Base-by-base conservation (phyloP, 192 early-diverging fungal genomes). In the Allomyces macrogynus region DNA sequence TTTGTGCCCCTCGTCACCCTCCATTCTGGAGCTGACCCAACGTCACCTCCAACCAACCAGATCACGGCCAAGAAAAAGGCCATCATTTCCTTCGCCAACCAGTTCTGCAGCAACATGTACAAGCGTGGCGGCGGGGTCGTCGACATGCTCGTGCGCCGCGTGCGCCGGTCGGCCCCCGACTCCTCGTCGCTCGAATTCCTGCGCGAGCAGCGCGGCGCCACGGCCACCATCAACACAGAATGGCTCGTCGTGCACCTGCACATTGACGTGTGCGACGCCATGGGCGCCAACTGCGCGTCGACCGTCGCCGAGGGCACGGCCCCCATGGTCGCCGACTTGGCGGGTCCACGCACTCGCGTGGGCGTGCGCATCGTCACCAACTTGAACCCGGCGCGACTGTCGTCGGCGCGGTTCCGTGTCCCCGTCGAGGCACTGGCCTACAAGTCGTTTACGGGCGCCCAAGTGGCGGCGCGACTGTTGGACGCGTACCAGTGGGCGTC, bases 221-320 rank as follows among this genome's bases (percentile, higher is more conserved):
- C 32, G 62, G 54, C 64, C 7, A 69, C 64, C 5, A 60, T 32
- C 22, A 68, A 64, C 49, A 72, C 65, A 18, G 75, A 81, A 57
- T 86, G 84, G 85, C 65, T 88, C n/a, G 79, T 88, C 22, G 83
- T 87, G 8, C 87, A 88, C 62, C 68, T 88, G 24, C 83, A 85
- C 66, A 73, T 88, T 42, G 87, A 88, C 71, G 87, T 88, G 0
- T 86, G 85, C 62, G 83, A 88, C 69, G 83, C 87, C 32, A 88
- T 88, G 87, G 87, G 87, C 54, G 87, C 87, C 23, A 88, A 88
- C 67, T 81, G 80, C 62, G 82, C 83, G 61, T 80, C 73, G 62
- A 81, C 80, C 2, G 87, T 88, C 0, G 81, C 84, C 9, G 87
- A 88, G 64, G 84, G 84, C 0, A 76, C 81, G 14, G 83, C 87